Evolutionary conservation across 208 protist species (phyloP), one percentile per base, ranked within the genome.

Genomic region (Wallacemonas rigidus): DNA sequence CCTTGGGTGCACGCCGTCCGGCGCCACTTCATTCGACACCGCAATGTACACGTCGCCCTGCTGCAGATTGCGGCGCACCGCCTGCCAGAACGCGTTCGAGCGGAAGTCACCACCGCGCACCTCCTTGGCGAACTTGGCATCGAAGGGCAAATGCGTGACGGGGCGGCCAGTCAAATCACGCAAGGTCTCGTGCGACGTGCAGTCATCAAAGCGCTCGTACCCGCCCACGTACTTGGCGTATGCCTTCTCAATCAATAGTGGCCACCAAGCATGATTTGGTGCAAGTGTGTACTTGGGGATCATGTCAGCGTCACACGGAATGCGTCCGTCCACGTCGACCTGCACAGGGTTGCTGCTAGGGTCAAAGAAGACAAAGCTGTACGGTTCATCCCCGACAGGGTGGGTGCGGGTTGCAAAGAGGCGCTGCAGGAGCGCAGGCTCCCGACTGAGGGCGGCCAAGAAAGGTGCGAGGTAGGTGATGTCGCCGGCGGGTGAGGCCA

Each of bases 291-390:
- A 95, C 77, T 88, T 85, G 36, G 91, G 86, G 58, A 78, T 56
- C 50, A 58, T 48, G 54, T 77, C 71, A 35, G 58, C 69, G 53
- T 77, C 72, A 69, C 86, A 90, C 55, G 91, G 91, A 26, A 96
- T 77, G 63, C 91, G 89, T 67, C 94, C 91, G 71, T 96, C 91
- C 56, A 96, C 80, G 43, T 90, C 86, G 3, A 96, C 77, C 56
- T 90, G 88, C 1, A 91, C 85, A 0, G 87, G 91, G 65, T 89
- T 93, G 79, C 87, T 92, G 76, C 90, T 77, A 35, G 86, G 84
- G 74, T 96, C 89, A 54, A 92, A 94, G 74, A 96, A 96, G 45
- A 85, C 68, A 53, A 94, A 96, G n/a, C 82, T 88, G 76, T 93
- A 96, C 35, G 85, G 87, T 9, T 64, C 78, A 68, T 90, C 56